A percentile compares a stretch with the other conserved stretches of the same genome.
phyloP scores from a whole-genome alignment of 1,284 basidiomycete genomes.

The Tilletia caries region DNA sequence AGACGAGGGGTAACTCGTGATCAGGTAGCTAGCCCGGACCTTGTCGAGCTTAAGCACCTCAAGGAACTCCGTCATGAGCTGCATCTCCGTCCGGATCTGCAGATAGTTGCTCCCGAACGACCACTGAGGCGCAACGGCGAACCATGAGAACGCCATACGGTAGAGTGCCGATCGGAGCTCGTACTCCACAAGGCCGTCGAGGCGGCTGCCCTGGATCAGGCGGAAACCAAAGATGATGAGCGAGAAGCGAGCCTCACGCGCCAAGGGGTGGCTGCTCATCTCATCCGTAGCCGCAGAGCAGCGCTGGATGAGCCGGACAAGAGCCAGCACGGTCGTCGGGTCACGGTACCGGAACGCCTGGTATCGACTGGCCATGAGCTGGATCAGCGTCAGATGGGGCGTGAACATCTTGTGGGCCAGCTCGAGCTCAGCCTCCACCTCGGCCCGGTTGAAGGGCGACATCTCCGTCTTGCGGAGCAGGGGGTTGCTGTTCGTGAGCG shows the following conservation, averaged over 20 bases:
- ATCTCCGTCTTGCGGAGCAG: slow-evolving; percentile 83
- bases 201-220: slow-evolving; percentile 76
- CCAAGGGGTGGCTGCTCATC: slow-evolving; percentile 82
- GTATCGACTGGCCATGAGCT: slow-evolving; percentile 86
- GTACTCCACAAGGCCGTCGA: slow-evolving; percentile 80
- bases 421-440: slow-evolving; percentile 70
- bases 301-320: slow-evolving; percentile 77
- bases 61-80: slow-evolving; percentile 77
- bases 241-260: slow-evolving; percentile 82
- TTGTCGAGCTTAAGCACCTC: slow-evolving; percentile 71
- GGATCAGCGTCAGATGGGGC: slow-evolving; percentile 79
- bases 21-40: slow-evolving; percentile 58
- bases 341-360: slow-evolving; percentile 88
- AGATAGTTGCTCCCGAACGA: slow-evolving; percentile 86
- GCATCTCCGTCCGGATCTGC: slow-evolving; percentile 83
- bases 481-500: slow-evolving; percentile 68
- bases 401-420: slow-evolving; percentile 66
- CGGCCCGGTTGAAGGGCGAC: slow-evolving; percentile 81
- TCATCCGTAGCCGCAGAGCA: slow-evolving; percentile 30
- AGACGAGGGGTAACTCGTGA: slow-evolving; percentile 36
- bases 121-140: slow-evolving; percentile 65
- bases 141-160: slow-evolving; percentile 82
- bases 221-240: slow-evolving; percentile 91
- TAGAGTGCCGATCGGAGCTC: slow-evolving; percentile 74
- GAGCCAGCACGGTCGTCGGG: slow-evolving; percentile 76